Evolutionary conservation across 768 basidiomycete species (phyloP).

Genomic region (Crassisporium funariophilum): DNA sequence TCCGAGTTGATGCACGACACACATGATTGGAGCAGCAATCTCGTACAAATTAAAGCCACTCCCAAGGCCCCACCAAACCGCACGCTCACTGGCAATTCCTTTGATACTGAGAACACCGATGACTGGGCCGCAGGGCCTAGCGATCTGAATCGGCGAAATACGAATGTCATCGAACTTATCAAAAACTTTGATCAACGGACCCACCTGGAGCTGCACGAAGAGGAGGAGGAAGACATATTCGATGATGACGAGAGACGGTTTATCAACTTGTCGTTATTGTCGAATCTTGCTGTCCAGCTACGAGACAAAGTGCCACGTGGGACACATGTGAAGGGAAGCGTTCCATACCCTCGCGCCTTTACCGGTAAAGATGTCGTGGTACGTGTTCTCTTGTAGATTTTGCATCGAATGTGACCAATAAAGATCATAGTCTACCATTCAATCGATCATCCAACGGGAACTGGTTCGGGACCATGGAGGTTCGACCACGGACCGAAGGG

Average conservation of each 20-base stretch:
- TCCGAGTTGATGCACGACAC: not conserved
- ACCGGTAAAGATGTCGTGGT: constrained; percentile 79
- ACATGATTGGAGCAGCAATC: constrained; percentile 6
- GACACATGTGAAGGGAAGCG: constrained; percentile 91
- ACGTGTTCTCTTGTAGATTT: constrained; percentile 9
- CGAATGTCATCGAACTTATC: constrained; percentile 30
- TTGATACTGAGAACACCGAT: constrained; percentile 10
- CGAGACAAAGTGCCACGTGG: constrained; percentile 87
- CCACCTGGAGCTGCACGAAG: constrained; percentile 44
- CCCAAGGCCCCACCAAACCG: constrained; percentile 8
- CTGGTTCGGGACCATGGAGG: constrained; percentile 67
- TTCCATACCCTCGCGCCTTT: constrained; percentile 88
- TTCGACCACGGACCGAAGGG: constrained; percentile 71
- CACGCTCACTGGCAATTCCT: constrained; percentile 9
- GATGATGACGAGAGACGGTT: constrained; percentile 78
- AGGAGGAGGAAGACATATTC: constrained; percentile 49
- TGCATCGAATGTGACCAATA: constrained; percentile 2
- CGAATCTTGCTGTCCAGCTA: constrained; percentile 85
- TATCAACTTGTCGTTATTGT: constrained; percentile 84
- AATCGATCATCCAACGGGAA: constrained; percentile 80
- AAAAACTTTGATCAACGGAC: constrained; percentile 33
- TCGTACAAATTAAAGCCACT: constrained; percentile 1
- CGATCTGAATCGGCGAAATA: constrained; percentile 22
- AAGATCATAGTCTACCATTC: constrained; percentile 71
- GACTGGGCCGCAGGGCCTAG: constrained; percentile 24